These are phyloP conservation scores for Chlamydomonas sphaeroides DNA, from an alignment of 139 green algal species.

Conservation along the genomic window DNA sequence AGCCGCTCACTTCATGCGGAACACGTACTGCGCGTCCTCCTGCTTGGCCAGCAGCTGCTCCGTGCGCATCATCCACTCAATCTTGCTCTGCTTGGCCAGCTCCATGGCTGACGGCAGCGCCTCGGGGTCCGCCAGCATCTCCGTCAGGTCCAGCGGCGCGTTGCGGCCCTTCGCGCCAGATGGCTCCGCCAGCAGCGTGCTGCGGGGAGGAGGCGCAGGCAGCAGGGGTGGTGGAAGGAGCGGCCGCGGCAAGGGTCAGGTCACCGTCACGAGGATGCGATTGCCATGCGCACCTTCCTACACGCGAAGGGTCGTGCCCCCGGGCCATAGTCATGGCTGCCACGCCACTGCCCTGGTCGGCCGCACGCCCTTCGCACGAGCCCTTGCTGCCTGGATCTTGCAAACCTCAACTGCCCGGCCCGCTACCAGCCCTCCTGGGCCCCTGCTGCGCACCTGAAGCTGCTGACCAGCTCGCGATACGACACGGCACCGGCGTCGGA, in stretches of 20 bases:
- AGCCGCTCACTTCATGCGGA: constrained; percentile 49
- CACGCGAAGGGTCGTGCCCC: too few relatives aligned
- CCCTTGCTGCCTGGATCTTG: too few relatives aligned
- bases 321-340: too few relatives aligned
- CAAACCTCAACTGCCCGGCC: not conserved
- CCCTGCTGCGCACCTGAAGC: not conserved
- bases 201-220: not conserved
- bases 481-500: constrained; percentile 1
- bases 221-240: too few relatives aligned
- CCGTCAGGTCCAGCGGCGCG: constrained; percentile 28
- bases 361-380: too few relatives aligned
- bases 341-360: too few relatives aligned
- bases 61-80: constrained; percentile 57
- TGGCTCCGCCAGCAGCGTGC: constrained; percentile 6
- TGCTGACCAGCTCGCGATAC: constrained; percentile 52
- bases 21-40: constrained; percentile 54
- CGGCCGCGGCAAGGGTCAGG: too few relatives aligned
- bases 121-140: constrained; percentile 32
- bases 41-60: constrained; percentile 41
- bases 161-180: not conserved
- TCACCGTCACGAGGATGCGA: too few relatives aligned
- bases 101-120: constrained; percentile 41
- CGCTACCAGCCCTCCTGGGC: not conserved
- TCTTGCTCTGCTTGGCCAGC: constrained; percentile 42
- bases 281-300: too few relatives aligned